A percentile compares a stretch with the other conserved stretches of the same genome.
Conservation (phyloP, 2,329 filamentous ascomycete species). For the Aspergillus neoniger region DNA sequence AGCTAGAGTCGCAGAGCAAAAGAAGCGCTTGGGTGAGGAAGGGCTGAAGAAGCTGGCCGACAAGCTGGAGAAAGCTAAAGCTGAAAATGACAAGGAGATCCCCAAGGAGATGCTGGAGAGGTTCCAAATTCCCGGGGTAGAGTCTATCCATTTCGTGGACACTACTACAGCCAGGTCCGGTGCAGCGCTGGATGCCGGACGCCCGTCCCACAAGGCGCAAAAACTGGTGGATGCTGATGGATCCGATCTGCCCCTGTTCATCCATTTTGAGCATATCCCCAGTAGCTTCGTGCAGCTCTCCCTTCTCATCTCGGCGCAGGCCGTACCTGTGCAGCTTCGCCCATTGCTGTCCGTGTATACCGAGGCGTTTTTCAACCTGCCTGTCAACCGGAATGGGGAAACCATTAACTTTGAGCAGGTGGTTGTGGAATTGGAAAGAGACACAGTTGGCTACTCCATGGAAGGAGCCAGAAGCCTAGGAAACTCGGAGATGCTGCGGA, state of each 20-base stretch:
- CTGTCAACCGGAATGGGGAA: conserved; percentile 74
- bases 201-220: conserved; percentile 69
- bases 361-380: conserved; percentile 93
- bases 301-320: conserved; percentile 75
- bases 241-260: conserved; percentile 71
- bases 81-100: conserved; percentile 84
- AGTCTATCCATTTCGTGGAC: conserved; percentile 93
- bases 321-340: conserved; percentile 77
- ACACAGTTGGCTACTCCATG: conserved; percentile 82
- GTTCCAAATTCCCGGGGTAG: conserved; percentile 79
- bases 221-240: conserved; percentile 71
- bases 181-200: conserved; percentile 70
- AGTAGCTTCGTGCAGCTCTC: conserved; percentile 90
- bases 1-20: conserved; percentile 74
- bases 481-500: conserved; percentile 77
- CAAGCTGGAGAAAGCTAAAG: conserved; percentile 79
- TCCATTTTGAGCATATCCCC: conserved; percentile 95
- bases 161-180: conserved; percentile 83
- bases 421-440: conserved; percentile 84
- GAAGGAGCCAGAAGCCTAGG: conserved; percentile 68
- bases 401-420: conserved; percentile 86
- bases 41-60: conserved; percentile 74
- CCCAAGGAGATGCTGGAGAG: conserved; percentile 76
- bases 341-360: conserved; percentile 82
- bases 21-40: conserved; percentile 75